Evolutionary conservation across 352 stramenopile species (phyloP).

Genomic region (Pythium scleroteichum): DNA sequence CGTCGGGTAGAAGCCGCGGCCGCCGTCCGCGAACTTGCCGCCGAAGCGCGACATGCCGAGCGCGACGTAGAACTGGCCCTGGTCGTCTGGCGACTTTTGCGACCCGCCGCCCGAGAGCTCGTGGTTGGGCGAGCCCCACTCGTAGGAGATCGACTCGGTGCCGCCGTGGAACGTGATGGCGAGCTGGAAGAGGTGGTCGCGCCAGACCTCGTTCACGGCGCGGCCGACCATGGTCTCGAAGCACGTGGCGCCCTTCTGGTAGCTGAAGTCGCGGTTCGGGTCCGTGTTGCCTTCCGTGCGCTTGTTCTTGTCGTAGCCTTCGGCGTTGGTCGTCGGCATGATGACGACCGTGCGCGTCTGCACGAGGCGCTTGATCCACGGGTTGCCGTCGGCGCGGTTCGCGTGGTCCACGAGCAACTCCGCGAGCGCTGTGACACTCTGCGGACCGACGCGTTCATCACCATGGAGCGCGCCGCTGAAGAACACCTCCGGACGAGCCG

Average conservation of each 20-base stretch:
- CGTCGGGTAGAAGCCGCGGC: conserved; percentile 52
- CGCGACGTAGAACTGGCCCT: conserved; percentile 49
- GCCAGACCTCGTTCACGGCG: conserved; percentile 95
- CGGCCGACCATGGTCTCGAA: conserved; percentile 94
- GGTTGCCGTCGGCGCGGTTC: conserved; percentile 36
- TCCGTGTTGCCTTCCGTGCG: conserved; percentile 86
- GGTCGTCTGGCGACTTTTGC: conserved; percentile 57
- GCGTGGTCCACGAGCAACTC: conserved; percentile 65
- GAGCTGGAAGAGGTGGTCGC: conserved; percentile 95
- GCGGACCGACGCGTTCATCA: conserved; percentile 92
- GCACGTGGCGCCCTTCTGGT: conserved; percentile 75
- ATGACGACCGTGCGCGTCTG: conserved; percentile 33
- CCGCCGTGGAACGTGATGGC: conserved; percentile 96
- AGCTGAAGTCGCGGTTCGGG: conserved; percentile 97
- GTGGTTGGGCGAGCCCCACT: conserved; percentile 94
- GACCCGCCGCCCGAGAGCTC: conserved; percentile 32
- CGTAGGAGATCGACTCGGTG: conserved; percentile 94
- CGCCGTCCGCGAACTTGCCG: conserved; percentile 62
- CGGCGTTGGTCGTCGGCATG: conserved; percentile 91
- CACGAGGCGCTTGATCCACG: conserved; percentile 75
- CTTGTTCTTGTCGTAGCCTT: conserved; percentile 86
- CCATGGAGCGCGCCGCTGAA: conserved; percentile 94
- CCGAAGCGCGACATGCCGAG: conserved; percentile 64
- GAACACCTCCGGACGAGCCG: conserved; percentile 91
- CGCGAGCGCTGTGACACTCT: conserved; percentile 82